A percentile compares a stretch with the other conserved stretches of the same genome.
phyloP scores from a whole-genome alignment of 441 rosid species.

The Euphorbia schlechtendalii region DNA sequence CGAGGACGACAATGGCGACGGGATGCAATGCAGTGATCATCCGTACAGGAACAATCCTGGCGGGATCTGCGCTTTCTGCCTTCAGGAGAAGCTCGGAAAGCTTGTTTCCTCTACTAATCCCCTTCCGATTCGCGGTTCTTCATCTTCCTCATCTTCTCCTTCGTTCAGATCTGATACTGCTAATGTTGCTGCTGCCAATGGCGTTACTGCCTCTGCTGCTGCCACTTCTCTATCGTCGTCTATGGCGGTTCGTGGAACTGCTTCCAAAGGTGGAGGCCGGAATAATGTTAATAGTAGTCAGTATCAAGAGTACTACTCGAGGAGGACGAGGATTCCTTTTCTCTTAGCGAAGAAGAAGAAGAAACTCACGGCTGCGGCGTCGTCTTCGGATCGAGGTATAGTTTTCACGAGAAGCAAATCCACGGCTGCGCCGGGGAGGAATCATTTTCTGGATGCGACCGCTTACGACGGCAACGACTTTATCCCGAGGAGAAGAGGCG shows the following conservation, averaged over 20 bases:
- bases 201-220: slow-evolving; percentile 7
- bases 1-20: slow-evolving; percentile 72
- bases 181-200: slow-evolving; percentile 6
- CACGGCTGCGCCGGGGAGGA: slow-evolving; percentile 38
- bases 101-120: slow-evolving; percentile 83
- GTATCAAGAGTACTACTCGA: slow-evolving; percentile 26
- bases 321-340: slow-evolving; percentile 56
- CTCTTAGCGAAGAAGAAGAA: slow-evolving; percentile 74
- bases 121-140: slow-evolving; percentile 41
- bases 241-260: slow-evolving; percentile 31
- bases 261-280: slow-evolving; percentile 19
- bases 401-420: slow-evolving; percentile 84
- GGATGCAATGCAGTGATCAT: slow-evolving; percentile 75
- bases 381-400: slow-evolving; percentile 39
- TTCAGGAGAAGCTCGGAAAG: slow-evolving; percentile 95
- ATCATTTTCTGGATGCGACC: slow-evolving; percentile 31
- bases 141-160: slow-evolving; percentile 61
- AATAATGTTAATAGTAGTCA: slow-evolving; percentile 8
- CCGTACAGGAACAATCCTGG: slow-evolving; percentile 76
- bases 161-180: slow-evolving; percentile 70
- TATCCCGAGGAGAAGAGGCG: slow-evolving; percentile 54
- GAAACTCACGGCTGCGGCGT: slow-evolving; percentile 43
- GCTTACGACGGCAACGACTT: slow-evolving; percentile 34
- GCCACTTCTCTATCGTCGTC: slow-evolving; percentile 34
- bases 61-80: slow-evolving; percentile 96